A percentile compares a stretch with the other conserved stretches of the same genome.
Conservation (phyloP, 148 eudicot genomes). For the Rhododendron ovatum region DNA sequence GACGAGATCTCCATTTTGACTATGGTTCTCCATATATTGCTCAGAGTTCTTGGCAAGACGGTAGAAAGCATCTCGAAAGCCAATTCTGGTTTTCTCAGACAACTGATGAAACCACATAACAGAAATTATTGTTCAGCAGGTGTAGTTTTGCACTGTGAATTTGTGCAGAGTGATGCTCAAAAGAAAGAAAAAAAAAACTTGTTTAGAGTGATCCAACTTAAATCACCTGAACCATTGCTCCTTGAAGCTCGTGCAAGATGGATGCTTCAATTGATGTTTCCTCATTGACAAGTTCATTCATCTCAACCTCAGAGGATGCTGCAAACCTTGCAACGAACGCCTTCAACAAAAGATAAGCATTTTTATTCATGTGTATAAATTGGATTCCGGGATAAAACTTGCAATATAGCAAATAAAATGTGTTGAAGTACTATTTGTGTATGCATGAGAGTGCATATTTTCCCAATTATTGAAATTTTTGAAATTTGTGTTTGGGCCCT, state of each 20-base stretch:
- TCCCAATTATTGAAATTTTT: not conserved
- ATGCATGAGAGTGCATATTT: not conserved
- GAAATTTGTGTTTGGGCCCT: not conserved
- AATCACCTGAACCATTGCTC: conserved; percentile 51
- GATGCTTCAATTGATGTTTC: conserved; percentile 56
- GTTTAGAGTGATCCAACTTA: not conserved
- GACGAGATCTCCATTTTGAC: conserved; percentile 23
- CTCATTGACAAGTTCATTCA: conserved; percentile 17
- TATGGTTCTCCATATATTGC: conserved; percentile 17
- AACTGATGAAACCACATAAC: conserved; percentile 31
- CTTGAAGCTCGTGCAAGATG: conserved; percentile 50
- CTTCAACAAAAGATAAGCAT: conserved; percentile 26
- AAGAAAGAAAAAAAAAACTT: too few relatives aligned
- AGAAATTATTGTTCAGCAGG: conserved; percentile 1
- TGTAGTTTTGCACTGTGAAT: not conserved
- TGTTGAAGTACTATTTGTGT: not conserved
- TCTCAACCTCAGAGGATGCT: conserved; percentile 25
- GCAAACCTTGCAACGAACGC: conserved; percentile 27
- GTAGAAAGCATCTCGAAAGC: conserved; percentile 80
- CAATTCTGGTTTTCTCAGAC: conserved; percentile 50
- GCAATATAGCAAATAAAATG: not conserved
- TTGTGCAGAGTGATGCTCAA: not conserved
- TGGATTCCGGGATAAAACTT: not conserved
- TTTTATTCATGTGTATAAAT: conserved; percentile 4
- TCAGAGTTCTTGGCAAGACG: conserved; percentile 74